Evolutionary conservation across 2,329 filamentous ascomycete species (phyloP), one percentile per base, ranked within the genome.

Genomic region (Penicillium crustosum): DNA sequence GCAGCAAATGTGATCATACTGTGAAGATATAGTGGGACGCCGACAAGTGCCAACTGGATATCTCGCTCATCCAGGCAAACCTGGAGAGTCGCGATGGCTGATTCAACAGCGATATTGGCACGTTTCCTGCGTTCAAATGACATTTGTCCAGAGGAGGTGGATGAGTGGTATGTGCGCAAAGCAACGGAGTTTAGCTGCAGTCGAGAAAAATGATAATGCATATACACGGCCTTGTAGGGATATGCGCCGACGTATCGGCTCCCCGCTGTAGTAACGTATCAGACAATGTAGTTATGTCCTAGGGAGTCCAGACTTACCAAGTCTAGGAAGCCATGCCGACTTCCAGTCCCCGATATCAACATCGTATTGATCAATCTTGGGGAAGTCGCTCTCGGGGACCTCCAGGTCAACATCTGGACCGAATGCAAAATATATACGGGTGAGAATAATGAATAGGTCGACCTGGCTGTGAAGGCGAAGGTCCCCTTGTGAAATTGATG

Each of bases 141-240:
- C 67, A 81, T 77, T 4, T 68, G 64, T 42, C 72, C 69, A 6
- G 72, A 67, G 15, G 74, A 73, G 12, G 66, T 68, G 15, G 72
- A 71, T 21, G 73, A 74, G 51, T 76, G 73, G 52, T 81, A 77
- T 9, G 79, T 78, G 31, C 80, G 76, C 25, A 83, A 67, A 31
- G 79, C 80, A 27, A 81, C 77, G 5, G 81, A 81, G 44, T 81
- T 78, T 9, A 83, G 69, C 47, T 82, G 79, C 19, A 83, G 68
- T 48, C 79, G 76, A 47, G 79, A 81, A 63, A 82, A 83, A 64
- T 82, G 73, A 59, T 80, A 81, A 62, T 82, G 79, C 58, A 83
- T 71, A 29, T 73, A 73, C 7, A 81, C 79, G 25, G 78, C 80
- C 66, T 81, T 81, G 53, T 78, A 76, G 21, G 81, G 81, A 63